phyloP scores from a whole-genome alignment of 441 rosid genomes.

The Pelargonium cotyledonis region DNA sequence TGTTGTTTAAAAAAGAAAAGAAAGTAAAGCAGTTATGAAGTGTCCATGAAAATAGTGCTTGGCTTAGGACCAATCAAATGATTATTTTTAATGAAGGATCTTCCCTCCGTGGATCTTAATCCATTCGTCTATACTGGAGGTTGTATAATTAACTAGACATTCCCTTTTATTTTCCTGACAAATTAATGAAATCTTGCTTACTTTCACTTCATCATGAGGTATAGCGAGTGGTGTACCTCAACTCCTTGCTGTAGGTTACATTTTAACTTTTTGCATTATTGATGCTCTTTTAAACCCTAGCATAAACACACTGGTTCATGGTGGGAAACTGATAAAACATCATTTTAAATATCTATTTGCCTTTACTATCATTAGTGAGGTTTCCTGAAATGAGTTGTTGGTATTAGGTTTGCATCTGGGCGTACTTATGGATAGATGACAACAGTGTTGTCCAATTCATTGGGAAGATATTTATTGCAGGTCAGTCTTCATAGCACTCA shows the following conservation, averaged over 20 bases:
- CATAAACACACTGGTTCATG: not conserved
- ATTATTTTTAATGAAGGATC: not conserved
- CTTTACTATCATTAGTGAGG: not conserved
- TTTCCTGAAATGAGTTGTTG: constrained; percentile 31
- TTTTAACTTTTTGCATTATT: not conserved
- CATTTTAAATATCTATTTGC: not conserved
- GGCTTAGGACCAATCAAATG: not conserved
- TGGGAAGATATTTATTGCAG: constrained; percentile 61
- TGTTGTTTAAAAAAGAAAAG: not conserved
- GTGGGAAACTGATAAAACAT: not conserved
- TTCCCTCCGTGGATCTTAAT: not conserved
- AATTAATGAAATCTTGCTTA: not conserved
- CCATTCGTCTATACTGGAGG: not conserved
- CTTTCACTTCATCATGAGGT: not conserved
- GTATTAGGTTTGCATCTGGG: constrained; percentile 46
- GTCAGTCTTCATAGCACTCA: constrained; percentile 24
- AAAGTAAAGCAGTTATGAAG: not conserved
- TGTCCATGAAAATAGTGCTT: not conserved
- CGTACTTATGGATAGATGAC: constrained; percentile 46
- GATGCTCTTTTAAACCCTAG: not conserved
- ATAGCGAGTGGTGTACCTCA: not conserved
- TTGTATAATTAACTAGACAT: not conserved
- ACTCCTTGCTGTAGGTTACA: not conserved
- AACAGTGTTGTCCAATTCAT: constrained; percentile 44
- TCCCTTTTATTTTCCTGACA: not conserved